These are phyloP conservation scores for Mikania micrantha DNA, from an alignment of 129 eudicot genomes.

Conservation along the genomic window DNA sequence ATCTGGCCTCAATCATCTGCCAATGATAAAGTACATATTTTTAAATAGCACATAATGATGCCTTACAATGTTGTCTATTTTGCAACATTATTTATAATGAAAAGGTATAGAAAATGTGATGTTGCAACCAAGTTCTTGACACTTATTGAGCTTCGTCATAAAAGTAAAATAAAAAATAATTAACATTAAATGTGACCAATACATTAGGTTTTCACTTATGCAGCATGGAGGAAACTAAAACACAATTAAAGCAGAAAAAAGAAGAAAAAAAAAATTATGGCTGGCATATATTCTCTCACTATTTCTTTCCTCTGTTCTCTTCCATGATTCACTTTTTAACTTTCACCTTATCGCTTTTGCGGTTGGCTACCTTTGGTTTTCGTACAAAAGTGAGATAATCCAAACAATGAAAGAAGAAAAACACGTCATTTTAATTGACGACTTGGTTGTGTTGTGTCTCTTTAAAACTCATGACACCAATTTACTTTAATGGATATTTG, in stretches of 20 bases:
- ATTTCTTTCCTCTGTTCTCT: not conserved
- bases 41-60: not conserved
- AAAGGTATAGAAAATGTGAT: not conserved
- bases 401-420: not conserved
- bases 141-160: not conserved
- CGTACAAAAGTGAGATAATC: not conserved
- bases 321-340: not conserved
- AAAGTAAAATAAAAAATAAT: not conserved
- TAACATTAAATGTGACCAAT: too few species aligned
- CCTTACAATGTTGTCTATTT: not conserved
- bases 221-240: too few species aligned
- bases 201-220: too few species aligned
- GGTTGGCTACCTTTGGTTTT: not conserved
- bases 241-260: too few species aligned
- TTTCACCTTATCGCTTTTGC: not conserved
- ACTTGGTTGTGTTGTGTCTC: not conserved
- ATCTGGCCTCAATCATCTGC: slow-evolving; percentile 95
- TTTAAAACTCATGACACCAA: not conserved
- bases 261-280: too few species aligned
- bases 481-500: not conserved
- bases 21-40: slow-evolving; percentile 14
- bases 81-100: not conserved
- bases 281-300: not conserved
- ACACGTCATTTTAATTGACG: not conserved
- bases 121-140: not conserved